Evolutionary conservation across 331 rosid species (phyloP).

Genomic region (Pyrus hybrid): DNA sequence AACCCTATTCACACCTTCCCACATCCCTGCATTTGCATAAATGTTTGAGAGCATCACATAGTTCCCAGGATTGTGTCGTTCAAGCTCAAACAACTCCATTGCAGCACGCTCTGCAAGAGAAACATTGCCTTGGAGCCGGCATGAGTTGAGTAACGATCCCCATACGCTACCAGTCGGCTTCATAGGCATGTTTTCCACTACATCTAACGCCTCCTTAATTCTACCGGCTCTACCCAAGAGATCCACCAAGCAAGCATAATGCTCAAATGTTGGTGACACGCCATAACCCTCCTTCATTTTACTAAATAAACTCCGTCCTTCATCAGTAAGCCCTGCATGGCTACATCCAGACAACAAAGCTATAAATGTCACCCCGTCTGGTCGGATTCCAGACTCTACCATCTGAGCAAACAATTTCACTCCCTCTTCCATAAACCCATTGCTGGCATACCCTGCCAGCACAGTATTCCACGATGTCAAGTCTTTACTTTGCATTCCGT

Average conservation of each 20-base stretch:
- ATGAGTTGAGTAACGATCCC: conserved; percentile 60
- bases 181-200: conserved; percentile 46
- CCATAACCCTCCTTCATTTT: conserved; percentile 32
- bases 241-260: conserved; percentile 57
- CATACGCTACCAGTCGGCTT: conserved; percentile 45
- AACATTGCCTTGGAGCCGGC: conserved; percentile 39
- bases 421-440: conserved; percentile 40
- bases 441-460: conserved; percentile 39
- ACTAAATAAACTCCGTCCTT: conserved; percentile 32
- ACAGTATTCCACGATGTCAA: conserved; percentile 54
- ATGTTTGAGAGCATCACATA: conserved; percentile 61
- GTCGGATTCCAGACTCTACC: conserved; percentile 23
- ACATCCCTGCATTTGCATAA: conserved; percentile 49
- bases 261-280: conserved; percentile 38
- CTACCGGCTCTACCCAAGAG: conserved; percentile 49
- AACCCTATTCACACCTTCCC: conserved; percentile 40
- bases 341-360: conserved; percentile 57
- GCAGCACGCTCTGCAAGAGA: conserved; percentile 33
- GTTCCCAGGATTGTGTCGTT: conserved; percentile 51
- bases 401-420: conserved; percentile 32
- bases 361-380: conserved; percentile 47
- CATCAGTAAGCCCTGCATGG: conserved; percentile 38
- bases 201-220: conserved; percentile 33
- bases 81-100: conserved; percentile 29
- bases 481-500: conserved; percentile 32